Percentiles rank a stretch among this genome's conserved stretches.
Conservation (phyloP, 2,329 filamentous ascomycete species). For the Dissoconium aciculare region DNA sequence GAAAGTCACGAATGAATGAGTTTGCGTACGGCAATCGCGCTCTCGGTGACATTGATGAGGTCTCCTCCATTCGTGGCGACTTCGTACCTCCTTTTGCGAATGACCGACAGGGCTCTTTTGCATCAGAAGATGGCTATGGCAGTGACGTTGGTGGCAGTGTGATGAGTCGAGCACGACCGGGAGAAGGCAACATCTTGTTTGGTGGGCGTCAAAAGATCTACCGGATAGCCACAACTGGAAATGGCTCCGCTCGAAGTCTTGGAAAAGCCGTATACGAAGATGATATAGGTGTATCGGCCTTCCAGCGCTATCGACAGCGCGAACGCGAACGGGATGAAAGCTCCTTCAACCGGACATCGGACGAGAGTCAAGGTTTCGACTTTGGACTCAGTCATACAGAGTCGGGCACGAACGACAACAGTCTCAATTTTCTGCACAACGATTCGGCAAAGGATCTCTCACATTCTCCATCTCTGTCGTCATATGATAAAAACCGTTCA, state of each 20-base stretch:
- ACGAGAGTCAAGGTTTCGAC: conserved; percentile 21
- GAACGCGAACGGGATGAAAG: conserved; percentile 38
- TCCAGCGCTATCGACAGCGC: conserved; percentile 56
- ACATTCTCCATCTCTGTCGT: conserved; percentile 42
- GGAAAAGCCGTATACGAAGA: conserved; percentile 68
- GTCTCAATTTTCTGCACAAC: conserved; percentile 32
- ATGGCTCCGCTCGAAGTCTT: conserved; percentile 34
- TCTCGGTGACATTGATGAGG: conserved; percentile 78
- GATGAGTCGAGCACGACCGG: conserved; percentile 70
- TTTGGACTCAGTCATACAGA: conserved; percentile 21
- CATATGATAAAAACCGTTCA: conserved; percentile 61
- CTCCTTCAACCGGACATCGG: conserved; percentile 11
- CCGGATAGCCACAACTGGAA: conserved; percentile 49
- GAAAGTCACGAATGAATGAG: conserved; percentile 62
- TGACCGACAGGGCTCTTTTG: conserved; percentile 49
- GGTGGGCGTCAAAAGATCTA: conserved; percentile 94
- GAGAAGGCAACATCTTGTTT: conserved; percentile 84
- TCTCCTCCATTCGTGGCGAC: conserved; percentile 59
- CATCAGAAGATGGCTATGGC: conserved; percentile 43
- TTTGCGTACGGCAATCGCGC: conserved; percentile 45
- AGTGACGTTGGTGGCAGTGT: conserved; percentile 60
- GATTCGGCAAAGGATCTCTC: conserved; percentile 27
- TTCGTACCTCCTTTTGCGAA: conserved; percentile 45
- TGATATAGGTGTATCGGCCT: conserved; percentile 68
- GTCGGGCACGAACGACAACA: conserved; percentile 26